A percentile compares a stretch with the other conserved stretches of the same genome.
phyloP scores from a whole-genome alignment of 2,329 filamentous ascomycete genomes.

The Verticillium tricorpus region DNA sequence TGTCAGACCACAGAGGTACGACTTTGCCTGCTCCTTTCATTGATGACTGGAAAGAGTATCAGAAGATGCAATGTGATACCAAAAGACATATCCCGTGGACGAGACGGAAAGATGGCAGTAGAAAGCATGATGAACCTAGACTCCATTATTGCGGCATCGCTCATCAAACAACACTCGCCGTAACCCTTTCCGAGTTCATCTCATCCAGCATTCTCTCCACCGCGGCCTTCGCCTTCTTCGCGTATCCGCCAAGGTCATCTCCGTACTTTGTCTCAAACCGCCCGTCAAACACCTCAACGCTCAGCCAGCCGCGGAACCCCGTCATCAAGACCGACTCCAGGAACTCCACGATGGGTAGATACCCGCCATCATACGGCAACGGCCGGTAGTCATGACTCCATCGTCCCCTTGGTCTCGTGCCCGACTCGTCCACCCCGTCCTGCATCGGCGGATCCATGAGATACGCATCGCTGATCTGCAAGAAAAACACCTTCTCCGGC shows the following conservation, averaged over 20 bases:
- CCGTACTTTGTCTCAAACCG: slow-evolving; percentile 24
- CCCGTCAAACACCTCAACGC: slow-evolving; percentile 53
- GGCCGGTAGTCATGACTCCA: slow-evolving; percentile 73
- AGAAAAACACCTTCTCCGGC: slow-evolving; percentile 65
- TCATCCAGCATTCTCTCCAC: slow-evolving; percentile 8
- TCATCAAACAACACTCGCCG: background rate
- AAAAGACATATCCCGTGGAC: too few species aligned
- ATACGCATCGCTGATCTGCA: slow-evolving; percentile 75
- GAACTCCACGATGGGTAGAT: slow-evolving; percentile 63
- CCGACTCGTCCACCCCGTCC: slow-evolving; percentile 41
- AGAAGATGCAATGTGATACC: too few species aligned
- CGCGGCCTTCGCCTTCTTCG: slow-evolving; percentile 16
- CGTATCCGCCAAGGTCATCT: slow-evolving; percentile 19
- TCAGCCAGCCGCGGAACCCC: slow-evolving; percentile 63
- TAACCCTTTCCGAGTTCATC: slow-evolving; percentile 1
- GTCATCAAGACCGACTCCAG: slow-evolving; percentile 61
- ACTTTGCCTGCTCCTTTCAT: too few species aligned
- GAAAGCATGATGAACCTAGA: too few species aligned
- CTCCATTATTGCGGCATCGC: background rate
- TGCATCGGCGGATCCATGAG: slow-evolving; percentile 52
- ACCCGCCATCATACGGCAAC: slow-evolving; percentile 65
- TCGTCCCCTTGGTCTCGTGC: slow-evolving; percentile 53
- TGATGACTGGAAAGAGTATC: too few species aligned
- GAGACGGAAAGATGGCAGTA: too few species aligned
- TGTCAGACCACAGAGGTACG: too few species aligned